Percentiles rank a stretch among this genome's conserved stretches.
phyloP scores from a whole-genome alignment of 257 asterid species.

The Echium plantagineum region DNA sequence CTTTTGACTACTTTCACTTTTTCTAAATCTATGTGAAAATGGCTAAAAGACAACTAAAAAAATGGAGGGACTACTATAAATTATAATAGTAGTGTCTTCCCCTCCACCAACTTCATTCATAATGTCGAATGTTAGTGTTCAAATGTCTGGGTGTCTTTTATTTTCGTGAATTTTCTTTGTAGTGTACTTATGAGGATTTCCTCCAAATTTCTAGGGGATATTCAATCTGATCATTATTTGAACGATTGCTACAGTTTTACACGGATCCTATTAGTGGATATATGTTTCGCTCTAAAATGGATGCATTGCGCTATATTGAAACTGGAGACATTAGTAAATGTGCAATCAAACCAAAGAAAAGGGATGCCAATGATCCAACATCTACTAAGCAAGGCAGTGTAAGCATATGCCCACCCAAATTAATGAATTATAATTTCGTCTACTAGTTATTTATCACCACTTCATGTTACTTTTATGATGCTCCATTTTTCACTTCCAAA shows the following conservation, averaged over 20 bases:
- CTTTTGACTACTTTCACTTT: no score
- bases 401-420: neutral
- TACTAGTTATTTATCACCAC: neutral
- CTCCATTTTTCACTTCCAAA: no score
- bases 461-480: neutral
- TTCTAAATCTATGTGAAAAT: no score
- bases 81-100: neutral
- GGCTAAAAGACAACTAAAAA: no score
- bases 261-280: constrained; percentile 15
- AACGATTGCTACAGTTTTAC: constrained; percentile 1
- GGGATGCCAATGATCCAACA: constrained; percentile 1
- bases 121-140: neutral
- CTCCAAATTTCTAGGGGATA: neutral
- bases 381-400: neutral
- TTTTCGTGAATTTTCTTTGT: neutral
- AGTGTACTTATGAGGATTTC: neutral
- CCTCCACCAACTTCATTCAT: neutral
- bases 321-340: constrained; percentile 20
- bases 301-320: constrained; percentile 13
- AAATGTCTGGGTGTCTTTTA: neutral
- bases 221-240: neutral
- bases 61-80: no score
- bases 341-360: constrained; percentile 17
- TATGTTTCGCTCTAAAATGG: constrained; percentile 10
- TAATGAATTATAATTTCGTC: neutral